Evolutionary conservation across 768 basidiomycete species (phyloP), one percentile per base, ranked within the genome.

Genomic region (Hypholoma fasciculare): DNA sequence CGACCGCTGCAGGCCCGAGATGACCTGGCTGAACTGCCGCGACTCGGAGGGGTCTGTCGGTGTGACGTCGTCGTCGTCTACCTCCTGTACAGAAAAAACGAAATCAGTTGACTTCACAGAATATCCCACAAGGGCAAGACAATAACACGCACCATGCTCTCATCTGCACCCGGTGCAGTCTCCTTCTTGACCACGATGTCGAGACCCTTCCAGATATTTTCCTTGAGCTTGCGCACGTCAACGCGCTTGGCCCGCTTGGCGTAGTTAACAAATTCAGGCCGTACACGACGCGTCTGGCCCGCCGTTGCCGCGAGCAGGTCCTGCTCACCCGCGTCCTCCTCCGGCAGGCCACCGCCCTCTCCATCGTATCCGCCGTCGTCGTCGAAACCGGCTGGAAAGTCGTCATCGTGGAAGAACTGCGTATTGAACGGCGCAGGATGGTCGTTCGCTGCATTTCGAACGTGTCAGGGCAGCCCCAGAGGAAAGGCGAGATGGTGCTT

Each of bases 331-430:
- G 81, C 77, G 55, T 88, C 89, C 38, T 74, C 76, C 34, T 77
- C 81, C 5, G 76, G 72, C 34, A 68, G 71, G 13, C 68, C 72
- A 17, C 68, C 67, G 26, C 76, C 82, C 54, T 76, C 78, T 14
- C 74, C 80, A 47, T 85, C 83, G 46, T 74, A 79, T 4, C 71
- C 76, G 39, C 72, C 77, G 19, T 69, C 73, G 59, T 87, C 89
- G 44, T 89, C 90, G 62, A 85, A 87, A 12, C 83, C 89, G 52
- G 84, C 85, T 3, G 83, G 90, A 51, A 91, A 92, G 60, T 95
- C 94, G 60, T 92, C 92, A 58, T 97, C 95, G 61, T 95, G 88
- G 84, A 98, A 96, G 81, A 98, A 98, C 67, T 98, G 96, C 0
- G 96, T 96, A 64, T 90, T 91, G 74, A 97, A 97, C 0, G 95